These are phyloP conservation scores for Ceratocystis variospora DNA, from an alignment of 2,329 filamentous ascomycete species.

Conservation along the genomic window DNA sequence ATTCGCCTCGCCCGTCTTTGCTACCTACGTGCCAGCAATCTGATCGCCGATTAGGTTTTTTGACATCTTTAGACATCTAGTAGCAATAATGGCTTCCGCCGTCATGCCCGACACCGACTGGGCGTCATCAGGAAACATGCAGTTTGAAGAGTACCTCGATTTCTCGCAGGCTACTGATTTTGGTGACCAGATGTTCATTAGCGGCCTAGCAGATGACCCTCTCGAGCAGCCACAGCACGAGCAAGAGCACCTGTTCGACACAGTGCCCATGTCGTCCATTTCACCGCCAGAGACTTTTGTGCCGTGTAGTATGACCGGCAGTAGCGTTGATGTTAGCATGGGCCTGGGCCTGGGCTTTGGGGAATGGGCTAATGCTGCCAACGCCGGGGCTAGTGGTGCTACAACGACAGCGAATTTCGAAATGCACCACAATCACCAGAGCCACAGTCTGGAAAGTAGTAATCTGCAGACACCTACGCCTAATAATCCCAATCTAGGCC, in stretches of 20 bases:
- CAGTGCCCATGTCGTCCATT: background rate
- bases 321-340: background rate
- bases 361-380: background rate
- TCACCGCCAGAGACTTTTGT: constrained; percentile 2
- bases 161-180: constrained; percentile 6
- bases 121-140: constrained; percentile 1
- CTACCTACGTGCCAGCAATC: too few relatives aligned
- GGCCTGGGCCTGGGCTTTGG: background rate
- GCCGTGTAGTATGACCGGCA: background rate
- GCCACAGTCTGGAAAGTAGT: background rate
- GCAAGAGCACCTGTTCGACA: background rate
- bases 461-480: background rate
- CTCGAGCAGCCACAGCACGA: background rate
- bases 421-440: background rate
- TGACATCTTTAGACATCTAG: too few relatives aligned
- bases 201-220: background rate
- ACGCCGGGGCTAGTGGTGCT: background rate
- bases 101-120: background rate
- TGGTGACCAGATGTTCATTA: constrained; percentile 11
- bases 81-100: background rate
- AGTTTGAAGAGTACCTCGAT: constrained; percentile 3
- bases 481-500: background rate
- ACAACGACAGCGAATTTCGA: background rate
- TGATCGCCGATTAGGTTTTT: too few relatives aligned
- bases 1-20: too few relatives aligned